These are phyloP conservation scores for Colletotrichum chrysophilum DNA, from an alignment of 2,329 filamentous ascomycete species.

Conservation along the genomic window DNA sequence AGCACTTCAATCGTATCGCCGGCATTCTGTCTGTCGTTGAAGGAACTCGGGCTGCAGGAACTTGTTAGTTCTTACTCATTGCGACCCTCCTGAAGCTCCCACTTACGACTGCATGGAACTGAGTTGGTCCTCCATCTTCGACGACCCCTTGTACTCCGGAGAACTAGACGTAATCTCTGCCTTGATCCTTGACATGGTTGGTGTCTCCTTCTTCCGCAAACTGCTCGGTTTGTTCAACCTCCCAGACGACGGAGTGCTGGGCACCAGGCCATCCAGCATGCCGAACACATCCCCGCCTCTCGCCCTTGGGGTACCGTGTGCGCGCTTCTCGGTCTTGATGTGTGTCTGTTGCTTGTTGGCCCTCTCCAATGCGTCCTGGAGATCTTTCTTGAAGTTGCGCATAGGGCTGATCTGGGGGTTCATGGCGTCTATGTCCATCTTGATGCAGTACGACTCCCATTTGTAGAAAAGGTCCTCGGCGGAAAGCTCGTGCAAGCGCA, in stretches of 20 bases:
- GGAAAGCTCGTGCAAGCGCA: constrained; percentile 80
- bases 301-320: constrained; percentile 67
- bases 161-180: constrained; percentile 48
- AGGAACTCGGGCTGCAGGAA: constrained; percentile 61
- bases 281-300: constrained; percentile 78
- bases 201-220: constrained; percentile 49
- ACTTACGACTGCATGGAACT: constrained; percentile 44
- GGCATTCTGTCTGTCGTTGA: constrained; percentile 77
- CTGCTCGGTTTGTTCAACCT: constrained; percentile 28
- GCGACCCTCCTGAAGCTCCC: neutral
- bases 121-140: constrained; percentile 44
- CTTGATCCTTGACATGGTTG: constrained; percentile 52
- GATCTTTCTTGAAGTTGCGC: constrained; percentile 81
- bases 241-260: constrained; percentile 59
- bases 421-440: constrained; percentile 84
- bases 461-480: constrained; percentile 94
- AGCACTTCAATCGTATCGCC: constrained; percentile 85
- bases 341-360: constrained; percentile 68
- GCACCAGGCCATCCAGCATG: constrained; percentile 77
- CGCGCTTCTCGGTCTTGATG: constrained; percentile 67
- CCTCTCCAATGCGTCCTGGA: constrained; percentile 84
- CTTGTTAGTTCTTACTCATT: neutral
- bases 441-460: constrained; percentile 98
- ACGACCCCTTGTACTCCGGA: constrained; percentile 44
- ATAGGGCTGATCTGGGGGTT: constrained; percentile 73